These are phyloP conservation scores for Gossypium raimondii DNA, from an alignment of 345 rosid species.

Conservation along the genomic window DNA sequence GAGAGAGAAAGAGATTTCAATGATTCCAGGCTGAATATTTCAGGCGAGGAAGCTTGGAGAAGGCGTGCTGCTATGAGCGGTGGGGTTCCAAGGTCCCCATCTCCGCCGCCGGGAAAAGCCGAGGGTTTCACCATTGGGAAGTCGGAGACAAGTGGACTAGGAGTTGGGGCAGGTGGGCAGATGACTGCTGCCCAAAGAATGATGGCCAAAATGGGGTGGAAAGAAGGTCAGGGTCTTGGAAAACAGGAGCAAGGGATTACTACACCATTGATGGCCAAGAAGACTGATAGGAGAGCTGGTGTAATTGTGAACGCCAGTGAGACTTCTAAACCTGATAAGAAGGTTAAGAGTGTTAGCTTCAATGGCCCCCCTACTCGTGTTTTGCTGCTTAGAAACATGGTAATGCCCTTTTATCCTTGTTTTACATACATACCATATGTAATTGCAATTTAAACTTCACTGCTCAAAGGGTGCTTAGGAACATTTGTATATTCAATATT, in stretches of 20 bases:
- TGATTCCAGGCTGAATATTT: constrained; percentile 47
- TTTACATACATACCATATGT: not conserved
- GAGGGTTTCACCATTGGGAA: constrained; percentile 75
- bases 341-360: constrained; percentile 82
- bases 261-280: constrained; percentile 94
- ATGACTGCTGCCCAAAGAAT: constrained; percentile 99
- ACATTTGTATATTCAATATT: too few relatives aligned
- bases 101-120: constrained; percentile 53
- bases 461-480: not conserved
- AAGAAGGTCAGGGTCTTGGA: constrained; percentile 97
- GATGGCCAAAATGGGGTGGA: constrained; percentile 99
- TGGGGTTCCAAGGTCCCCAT: constrained; percentile 57
- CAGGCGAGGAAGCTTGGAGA: constrained; percentile 98
- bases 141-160: constrained; percentile 84
- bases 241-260: constrained; percentile 95
- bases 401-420: constrained; percentile 17
- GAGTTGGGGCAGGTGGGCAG: constrained; percentile 96
- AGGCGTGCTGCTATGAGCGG: constrained; percentile 92
- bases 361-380: constrained; percentile 84
- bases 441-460: not conserved
- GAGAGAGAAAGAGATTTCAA: constrained; percentile 31
- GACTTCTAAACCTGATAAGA: constrained; percentile 60
- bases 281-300: constrained; percentile 97
- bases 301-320: constrained; percentile 94
- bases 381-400: constrained; percentile 90